Evolutionary conservation across 2,329 filamentous ascomycete species (phyloP).

Genomic region (Fusarium sp.): DNA sequence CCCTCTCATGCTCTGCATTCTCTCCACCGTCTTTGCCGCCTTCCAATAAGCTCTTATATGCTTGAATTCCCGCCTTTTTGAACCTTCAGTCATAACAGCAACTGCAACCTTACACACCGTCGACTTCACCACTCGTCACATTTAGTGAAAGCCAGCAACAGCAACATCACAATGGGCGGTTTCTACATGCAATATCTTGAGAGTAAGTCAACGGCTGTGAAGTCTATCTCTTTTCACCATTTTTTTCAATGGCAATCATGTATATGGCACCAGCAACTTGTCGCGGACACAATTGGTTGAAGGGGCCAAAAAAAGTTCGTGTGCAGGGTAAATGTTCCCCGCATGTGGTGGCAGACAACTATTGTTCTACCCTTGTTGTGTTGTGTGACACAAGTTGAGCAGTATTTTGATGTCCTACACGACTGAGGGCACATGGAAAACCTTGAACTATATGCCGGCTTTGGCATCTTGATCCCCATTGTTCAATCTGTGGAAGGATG

Average conservation of each 20-base stretch:
- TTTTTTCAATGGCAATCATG: constrained; percentile 30
- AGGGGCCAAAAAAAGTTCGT: not conserved
- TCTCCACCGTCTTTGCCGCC: constrained; percentile 22
- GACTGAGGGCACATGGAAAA: constrained; percentile 1
- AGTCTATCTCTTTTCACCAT: not conserved
- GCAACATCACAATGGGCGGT: constrained; percentile 62
- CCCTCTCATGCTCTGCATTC: constrained; percentile 11
- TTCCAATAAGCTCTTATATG: constrained; percentile 25
- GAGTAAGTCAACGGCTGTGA: constrained; percentile 65
- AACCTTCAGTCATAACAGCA: constrained; percentile 14
- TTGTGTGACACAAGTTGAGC: constrained; percentile 1
- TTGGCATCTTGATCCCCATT: not conserved
- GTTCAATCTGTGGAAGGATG: not conserved
- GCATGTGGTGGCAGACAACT: constrained; percentile 17
- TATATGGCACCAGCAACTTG: constrained; percentile 29
- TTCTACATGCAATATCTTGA: constrained; percentile 79
- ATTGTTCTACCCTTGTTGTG: constrained; percentile 7
- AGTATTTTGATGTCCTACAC: not conserved
- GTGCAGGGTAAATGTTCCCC: constrained; percentile 21
- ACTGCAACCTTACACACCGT: constrained; percentile 11
- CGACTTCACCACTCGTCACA: constrained; percentile 16
- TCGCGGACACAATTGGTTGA: constrained; percentile 4
- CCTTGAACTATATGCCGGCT: not conserved
- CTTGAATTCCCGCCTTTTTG: constrained; percentile 36
- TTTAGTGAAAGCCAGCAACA: constrained; percentile 38